A percentile compares a stretch with the other conserved stretches of the same genome.
phyloP scores from a whole-genome alignment of 768 basidiomycete species.

The Lanmaoa rubissima region DNA sequence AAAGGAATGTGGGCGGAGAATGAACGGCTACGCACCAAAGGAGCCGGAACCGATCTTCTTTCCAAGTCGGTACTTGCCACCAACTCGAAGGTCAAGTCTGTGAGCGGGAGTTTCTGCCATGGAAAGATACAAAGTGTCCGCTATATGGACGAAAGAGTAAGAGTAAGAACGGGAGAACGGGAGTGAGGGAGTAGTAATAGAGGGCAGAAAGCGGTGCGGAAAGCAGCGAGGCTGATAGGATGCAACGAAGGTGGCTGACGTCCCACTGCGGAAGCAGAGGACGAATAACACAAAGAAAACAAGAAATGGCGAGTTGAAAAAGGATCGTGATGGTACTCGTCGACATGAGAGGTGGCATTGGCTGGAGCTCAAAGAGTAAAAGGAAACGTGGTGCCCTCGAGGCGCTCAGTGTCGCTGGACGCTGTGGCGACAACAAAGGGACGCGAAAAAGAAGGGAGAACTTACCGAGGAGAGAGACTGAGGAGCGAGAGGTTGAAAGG shows the following conservation, averaged over 20 bases:
- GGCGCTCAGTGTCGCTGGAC: conserved; percentile 20
- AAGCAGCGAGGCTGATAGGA: conserved; percentile 27
- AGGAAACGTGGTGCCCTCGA: conserved; percentile 31
- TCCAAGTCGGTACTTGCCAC: conserved; percentile 95
- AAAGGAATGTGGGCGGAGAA: not conserved
- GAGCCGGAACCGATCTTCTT: conserved; percentile 99
- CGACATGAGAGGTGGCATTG: not conserved
- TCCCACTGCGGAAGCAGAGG: conserved; percentile 12
- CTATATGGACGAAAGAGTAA: conserved; percentile 6
- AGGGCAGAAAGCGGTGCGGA: conserved; percentile 32
- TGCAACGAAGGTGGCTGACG: conserved; percentile 39
- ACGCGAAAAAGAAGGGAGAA: conserved; percentile 4
- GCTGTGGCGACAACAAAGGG: conserved; percentile 6
- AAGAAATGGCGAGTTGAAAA: not conserved
- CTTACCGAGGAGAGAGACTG: conserved; percentile 24
- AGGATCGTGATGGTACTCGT: conserved; percentile 6
- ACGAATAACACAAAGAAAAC: conserved; percentile 3
- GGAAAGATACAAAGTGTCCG: conserved; percentile 17
- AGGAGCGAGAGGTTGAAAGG: conserved; percentile 9
- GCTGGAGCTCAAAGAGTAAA: conserved; percentile 6
- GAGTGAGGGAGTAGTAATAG: conserved; percentile 20
- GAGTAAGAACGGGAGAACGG: conserved; percentile 13
- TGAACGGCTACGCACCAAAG: conserved; percentile 65
- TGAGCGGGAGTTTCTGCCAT: conserved; percentile 74
- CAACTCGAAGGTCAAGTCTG: conserved; percentile 85